Evolutionary conservation across 73 alveolate genomes (phyloP).

Genomic region (Tetrahymena elliotti): DNA sequence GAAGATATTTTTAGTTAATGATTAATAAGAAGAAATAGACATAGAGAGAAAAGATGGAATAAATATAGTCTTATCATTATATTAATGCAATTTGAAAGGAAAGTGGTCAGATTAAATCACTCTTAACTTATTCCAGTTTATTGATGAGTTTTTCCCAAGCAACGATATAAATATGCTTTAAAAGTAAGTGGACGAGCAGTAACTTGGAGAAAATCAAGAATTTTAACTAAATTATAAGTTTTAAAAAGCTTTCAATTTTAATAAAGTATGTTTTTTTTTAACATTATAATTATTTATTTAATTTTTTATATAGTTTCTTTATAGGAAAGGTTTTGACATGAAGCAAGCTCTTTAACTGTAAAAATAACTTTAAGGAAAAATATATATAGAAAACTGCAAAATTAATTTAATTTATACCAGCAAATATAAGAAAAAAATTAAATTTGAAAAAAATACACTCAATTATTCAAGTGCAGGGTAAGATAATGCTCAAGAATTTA

Average conservation of each 20-base stretch:
- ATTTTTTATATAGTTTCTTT: background rate
- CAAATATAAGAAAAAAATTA: background rate
- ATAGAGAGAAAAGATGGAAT: background rate
- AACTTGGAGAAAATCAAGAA: background rate
- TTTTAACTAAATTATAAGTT: background rate
- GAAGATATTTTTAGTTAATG: background rate
- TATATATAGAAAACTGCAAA: background rate
- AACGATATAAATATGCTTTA: background rate
- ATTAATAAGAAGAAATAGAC: background rate
- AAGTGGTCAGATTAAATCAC: background rate
- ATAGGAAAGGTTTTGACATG: background rate
- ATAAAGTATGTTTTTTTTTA: background rate
- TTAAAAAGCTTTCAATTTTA: background rate
- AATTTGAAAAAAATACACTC: background rate
- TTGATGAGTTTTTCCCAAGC: background rate
- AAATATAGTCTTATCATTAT: background rate
- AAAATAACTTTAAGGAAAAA: background rate
- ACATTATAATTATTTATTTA: background rate
- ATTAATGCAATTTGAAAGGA: background rate
- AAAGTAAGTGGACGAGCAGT: background rate
- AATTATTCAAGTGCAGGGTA: background rate
- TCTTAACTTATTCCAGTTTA: background rate
- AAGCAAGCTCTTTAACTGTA: background rate
- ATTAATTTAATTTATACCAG: background rate
- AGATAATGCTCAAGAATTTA: background rate